phyloP scores from a whole-genome alignment of 2,329 filamentous ascomycete species.

The Sporothrix dimorphospora region DNA sequence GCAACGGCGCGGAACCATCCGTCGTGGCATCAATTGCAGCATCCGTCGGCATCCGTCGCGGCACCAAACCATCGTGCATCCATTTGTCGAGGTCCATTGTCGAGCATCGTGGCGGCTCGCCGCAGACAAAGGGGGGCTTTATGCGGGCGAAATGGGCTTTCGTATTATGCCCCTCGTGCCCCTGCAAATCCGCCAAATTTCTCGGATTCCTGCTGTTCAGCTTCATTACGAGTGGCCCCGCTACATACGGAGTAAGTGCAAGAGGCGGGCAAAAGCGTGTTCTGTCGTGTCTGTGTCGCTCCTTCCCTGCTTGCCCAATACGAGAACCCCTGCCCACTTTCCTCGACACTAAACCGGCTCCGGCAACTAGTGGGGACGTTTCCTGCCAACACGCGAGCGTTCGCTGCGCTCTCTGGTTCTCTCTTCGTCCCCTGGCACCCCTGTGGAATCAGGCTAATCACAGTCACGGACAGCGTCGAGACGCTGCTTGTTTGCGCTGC shows the following conservation, averaged over 20 bases:
- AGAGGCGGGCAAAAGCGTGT: not conserved
- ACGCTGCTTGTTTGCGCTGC: slow-evolving; percentile 22
- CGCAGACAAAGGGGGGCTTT: slow-evolving; percentile 18
- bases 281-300: not conserved
- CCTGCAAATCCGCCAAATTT: slow-evolving; percentile 2
- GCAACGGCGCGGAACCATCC: slow-evolving; percentile 13
- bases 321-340: slow-evolving; percentile 20
- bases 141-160: slow-evolving; percentile 9
- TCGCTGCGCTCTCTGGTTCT: not conserved
- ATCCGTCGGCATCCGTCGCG: not conserved
- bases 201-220: too few species aligned
- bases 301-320: slow-evolving; percentile 12
- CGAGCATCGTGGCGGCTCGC: not conserved
- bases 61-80: not conserved
- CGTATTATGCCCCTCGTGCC: not conserved
- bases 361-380: not conserved
- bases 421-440: not conserved
- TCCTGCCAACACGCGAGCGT: not conserved
- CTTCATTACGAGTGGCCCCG: not conserved
- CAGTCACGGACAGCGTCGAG: not conserved
- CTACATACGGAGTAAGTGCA: not conserved
- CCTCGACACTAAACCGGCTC: not conserved
- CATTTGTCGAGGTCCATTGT: not conserved
- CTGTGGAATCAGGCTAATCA: slow-evolving; percentile 23
- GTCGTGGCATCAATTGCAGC: not conserved